These are phyloP conservation scores for Pachysandra terminalis DNA, from an alignment of 164 flowering plant species.

Conservation along the genomic window DNA sequence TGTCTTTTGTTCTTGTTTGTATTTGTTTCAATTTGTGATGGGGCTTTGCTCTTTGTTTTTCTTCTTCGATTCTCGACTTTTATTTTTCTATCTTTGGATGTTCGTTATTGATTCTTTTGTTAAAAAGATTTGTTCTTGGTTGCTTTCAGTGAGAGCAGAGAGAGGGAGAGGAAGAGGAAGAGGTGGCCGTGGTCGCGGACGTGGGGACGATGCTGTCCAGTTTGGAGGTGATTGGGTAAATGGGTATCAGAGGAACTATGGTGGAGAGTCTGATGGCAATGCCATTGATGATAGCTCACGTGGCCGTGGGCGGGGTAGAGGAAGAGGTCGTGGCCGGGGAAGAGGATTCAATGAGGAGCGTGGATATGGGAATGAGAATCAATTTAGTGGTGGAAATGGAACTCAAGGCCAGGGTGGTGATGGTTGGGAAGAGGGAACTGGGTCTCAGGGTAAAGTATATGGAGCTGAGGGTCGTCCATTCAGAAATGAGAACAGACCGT, in stretches of 20 bases:
- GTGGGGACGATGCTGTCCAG: slow-evolving; percentile 15
- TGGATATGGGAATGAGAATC: slow-evolving; percentile 17
- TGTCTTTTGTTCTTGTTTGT: neutral
- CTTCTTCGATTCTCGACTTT: neutral
- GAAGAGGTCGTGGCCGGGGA: slow-evolving; percentile 21
- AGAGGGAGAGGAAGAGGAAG: slow-evolving; percentile 28
- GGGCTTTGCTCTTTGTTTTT: neutral
- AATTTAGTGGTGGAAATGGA: slow-evolving; percentile 8
- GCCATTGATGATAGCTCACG: slow-evolving; percentile 10
- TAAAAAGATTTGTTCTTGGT: neutral
- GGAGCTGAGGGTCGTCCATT: slow-evolving; percentile 9
- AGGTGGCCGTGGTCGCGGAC: slow-evolving; percentile 19
- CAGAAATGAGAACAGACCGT: slow-evolving; percentile 14
- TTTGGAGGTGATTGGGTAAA: slow-evolving; percentile 8
- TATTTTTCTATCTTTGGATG: neutral
- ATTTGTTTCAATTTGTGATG: slow-evolving; percentile 3
- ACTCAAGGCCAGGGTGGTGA: slow-evolving; percentile 6
- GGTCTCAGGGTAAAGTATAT: neutral
- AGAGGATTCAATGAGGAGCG: slow-evolving; percentile 21
- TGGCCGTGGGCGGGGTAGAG: slow-evolving; percentile 17
- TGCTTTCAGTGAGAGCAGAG: slow-evolving; percentile 17
- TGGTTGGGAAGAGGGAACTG: slow-evolving; percentile 17
- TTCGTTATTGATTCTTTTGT: neutral
- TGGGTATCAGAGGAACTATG: slow-evolving; percentile 16
- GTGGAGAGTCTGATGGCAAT: slow-evolving; percentile 15